Evolutionary conservation across 768 basidiomycete species (phyloP), one percentile per base, ranked within the genome.

Genomic region (Amanita jacksonii): DNA sequence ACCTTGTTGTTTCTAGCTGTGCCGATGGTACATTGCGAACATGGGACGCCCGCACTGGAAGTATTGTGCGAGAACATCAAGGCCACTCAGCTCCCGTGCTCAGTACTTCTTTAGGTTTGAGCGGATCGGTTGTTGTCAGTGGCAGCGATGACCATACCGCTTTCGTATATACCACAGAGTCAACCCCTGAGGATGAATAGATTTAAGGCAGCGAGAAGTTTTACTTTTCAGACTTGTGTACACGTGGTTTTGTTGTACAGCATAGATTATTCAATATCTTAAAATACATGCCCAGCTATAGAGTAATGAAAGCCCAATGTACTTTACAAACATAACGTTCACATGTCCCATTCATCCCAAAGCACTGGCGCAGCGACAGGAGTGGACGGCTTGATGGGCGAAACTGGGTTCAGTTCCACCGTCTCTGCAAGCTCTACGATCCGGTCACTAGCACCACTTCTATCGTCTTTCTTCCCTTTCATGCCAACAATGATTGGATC

Each of bases 81-180:
- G 94, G 93, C 1, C 93, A 98, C 53, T 73, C 67, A 13, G 88
- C 74, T 0, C 73, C 85, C 0, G 73, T 98, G 4, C 74, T 94
- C 20, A 75, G 72, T 28, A 81, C 88, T 0, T 74, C 85, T 1
- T 67, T 94, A 1, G 86, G 81, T 9, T 56, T 79, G 36, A 67
- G 73, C 19, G 86, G 86, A 1, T 73, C 74, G 0, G 78, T 88
- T 1, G 70, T 94, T 1, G 73, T 96, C 45, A 91, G 85, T 57
- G 96, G 81, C 0, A 85, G 90, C 2, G 96, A 99, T 59, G 94
- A 98, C 51, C 86, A 88, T 1, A 67, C 75, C 0, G 91, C 88
- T 57, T 68, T 88, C 38, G 88, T 96, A 25, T 98, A 79, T 54
- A 76, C 78, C 2, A 85, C 84, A 0, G 82, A 74, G 53, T 63